Conservation (phyloP, 2,329 filamentous ascomycete genomes). For the Aciculosporium take region DNA sequence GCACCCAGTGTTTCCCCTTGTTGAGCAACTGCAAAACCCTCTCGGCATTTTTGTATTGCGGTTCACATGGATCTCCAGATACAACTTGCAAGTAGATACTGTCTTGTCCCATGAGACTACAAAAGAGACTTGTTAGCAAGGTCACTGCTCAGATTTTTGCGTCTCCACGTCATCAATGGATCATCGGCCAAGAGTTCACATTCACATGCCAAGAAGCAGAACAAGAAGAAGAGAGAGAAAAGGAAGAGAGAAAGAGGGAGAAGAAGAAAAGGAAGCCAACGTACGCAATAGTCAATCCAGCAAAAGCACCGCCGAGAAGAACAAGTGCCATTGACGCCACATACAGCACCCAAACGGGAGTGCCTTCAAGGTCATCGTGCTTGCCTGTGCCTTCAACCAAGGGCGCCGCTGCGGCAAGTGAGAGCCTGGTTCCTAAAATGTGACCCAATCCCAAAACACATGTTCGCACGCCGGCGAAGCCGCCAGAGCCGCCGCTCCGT, state of each 20-base stretch:
- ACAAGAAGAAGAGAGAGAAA: no score
- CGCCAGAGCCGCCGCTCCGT: conserved; percentile 13
- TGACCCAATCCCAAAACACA: conserved; percentile 37
- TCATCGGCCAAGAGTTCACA: background rate
- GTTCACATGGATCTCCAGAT: conserved; percentile 65
- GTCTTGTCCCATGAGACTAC: conserved; percentile 56
- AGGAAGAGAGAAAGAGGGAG: conserved; percentile 1
- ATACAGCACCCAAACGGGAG: conserved; percentile 67
- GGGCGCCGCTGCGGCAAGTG: conserved; percentile 34
- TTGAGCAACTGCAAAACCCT: conserved; percentile 68
- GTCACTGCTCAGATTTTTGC: background rate
- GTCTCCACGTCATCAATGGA: background rate
- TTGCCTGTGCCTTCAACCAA: conserved; percentile 23
- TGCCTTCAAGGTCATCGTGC: conserved; percentile 39
- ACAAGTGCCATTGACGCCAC: conserved; percentile 68
- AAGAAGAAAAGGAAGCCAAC: conserved; percentile 16
- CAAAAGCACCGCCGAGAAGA: conserved; percentile 80
- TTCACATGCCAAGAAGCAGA: no score
- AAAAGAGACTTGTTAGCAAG: conserved; percentile 2
- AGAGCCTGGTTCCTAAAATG: conserved; percentile 34
- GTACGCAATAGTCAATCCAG: conserved; percentile 78
- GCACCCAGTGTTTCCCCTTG: conserved; percentile 92
- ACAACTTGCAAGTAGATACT: conserved; percentile 96
- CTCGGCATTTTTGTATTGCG: conserved; percentile 75
- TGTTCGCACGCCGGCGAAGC: conserved; percentile 29